Conservation (phyloP, 2,329 filamentous ascomycete species). For the Hortaea werneckii region DNA sequence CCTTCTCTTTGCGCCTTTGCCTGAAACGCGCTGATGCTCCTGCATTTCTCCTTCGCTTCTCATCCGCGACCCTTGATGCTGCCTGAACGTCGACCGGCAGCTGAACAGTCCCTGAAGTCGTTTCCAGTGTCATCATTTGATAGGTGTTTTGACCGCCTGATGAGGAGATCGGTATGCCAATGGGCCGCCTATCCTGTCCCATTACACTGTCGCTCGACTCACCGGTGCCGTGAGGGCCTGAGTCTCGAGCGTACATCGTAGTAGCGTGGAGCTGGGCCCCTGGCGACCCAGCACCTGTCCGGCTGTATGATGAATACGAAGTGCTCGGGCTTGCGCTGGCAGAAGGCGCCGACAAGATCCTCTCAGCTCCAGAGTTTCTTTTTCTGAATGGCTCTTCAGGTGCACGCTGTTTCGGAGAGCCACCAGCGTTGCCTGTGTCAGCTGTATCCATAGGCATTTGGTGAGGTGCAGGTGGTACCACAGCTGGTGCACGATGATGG, state of each 20-base stretch:
- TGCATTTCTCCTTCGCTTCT: conserved; percentile 77
- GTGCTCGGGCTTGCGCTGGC: conserved; percentile 37
- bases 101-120: conserved; percentile 41
- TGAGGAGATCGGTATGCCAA: conserved; percentile 37
- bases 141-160: conserved; percentile 36
- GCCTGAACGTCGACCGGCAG: conserved; percentile 71
- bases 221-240: too few species aligned
- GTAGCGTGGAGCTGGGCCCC: too few species aligned
- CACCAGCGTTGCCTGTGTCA: too few species aligned
- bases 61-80: conserved; percentile 71
- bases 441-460: too few species aligned
- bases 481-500: conserved; percentile 26
- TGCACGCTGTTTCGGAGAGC: too few species aligned
- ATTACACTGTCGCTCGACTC: not conserved
- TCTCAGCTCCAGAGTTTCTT: too few species aligned
- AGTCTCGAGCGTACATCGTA: too few species aligned
- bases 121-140: conserved; percentile 45
- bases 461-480: too few species aligned
- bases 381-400: too few species aligned
- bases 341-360: too few species aligned
- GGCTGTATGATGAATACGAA: conserved; percentile 38
- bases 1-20: conserved; percentile 70
- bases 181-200: conserved; percentile 21
- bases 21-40: conserved; percentile 76
- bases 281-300: conserved; percentile 21